Evolutionary conservation across 805 yeast species (phyloP).

Genomic region (Candida manassasensis): DNA sequence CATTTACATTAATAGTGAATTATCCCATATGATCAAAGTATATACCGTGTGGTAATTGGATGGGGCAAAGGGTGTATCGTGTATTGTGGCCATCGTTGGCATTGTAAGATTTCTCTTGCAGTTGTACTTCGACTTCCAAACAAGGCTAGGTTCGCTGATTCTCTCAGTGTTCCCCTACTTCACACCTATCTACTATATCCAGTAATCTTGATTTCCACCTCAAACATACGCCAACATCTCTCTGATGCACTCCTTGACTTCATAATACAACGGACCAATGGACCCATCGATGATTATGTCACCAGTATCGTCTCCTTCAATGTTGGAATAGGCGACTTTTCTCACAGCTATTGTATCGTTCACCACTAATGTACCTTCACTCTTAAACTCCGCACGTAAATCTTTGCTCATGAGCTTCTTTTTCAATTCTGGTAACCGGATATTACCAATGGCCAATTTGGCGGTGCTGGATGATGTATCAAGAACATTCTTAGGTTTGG

Average conservation of each 20-base stretch:
- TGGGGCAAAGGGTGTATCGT: too few relatives aligned
- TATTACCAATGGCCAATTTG: conserved; percentile 80
- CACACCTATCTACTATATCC: too few relatives aligned
- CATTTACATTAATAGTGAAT: too few relatives aligned
- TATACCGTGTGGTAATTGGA: too few relatives aligned
- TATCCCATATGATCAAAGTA: too few relatives aligned
- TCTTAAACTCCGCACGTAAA: conserved; percentile 79
- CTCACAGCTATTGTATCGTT: conserved; percentile 72
- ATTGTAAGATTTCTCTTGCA: too few relatives aligned
- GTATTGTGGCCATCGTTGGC: too few relatives aligned
- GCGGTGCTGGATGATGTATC: conserved; percentile 14
- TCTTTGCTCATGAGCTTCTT: conserved; percentile 53
- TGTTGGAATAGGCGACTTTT: conserved; percentile 46
- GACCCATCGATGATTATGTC: conserved; percentile 82
- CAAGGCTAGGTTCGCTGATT: too few relatives aligned
- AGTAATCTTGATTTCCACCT: too few relatives aligned
- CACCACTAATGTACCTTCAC: conserved; percentile 88
- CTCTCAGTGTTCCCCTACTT: too few relatives aligned
- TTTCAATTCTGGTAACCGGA: conserved; percentile 75
- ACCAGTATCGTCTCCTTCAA: conserved; percentile 57
- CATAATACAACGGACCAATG: conserved; percentile 69
- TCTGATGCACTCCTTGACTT: conserved; percentile 66
- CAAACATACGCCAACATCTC: conserved; percentile 72
- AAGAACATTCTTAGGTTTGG: conserved; percentile 2
- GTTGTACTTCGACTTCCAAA: too few relatives aligned